Evolutionary conservation across 2,329 filamentous ascomycete species (phyloP).

Genomic region (Periconia macrospinosa): DNA sequence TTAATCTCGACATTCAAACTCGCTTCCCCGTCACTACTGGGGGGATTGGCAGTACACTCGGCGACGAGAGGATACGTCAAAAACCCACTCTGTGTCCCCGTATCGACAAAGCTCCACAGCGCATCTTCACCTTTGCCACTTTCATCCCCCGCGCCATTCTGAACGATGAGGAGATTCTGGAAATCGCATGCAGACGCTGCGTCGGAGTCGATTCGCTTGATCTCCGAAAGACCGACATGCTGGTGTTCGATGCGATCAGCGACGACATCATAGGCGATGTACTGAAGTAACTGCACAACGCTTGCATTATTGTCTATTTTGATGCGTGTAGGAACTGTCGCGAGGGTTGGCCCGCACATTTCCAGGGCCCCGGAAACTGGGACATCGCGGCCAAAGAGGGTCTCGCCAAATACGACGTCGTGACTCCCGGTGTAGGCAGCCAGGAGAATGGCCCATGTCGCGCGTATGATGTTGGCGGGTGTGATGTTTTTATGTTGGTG

Average conservation of each 20-base stretch:
- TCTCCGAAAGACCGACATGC: slow-evolving; percentile 42
- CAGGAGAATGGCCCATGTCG: slow-evolving; percentile 36
- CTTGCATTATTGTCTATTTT: slow-evolving; percentile 25
- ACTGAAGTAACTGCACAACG: slow-evolving; percentile 26
- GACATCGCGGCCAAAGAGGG: slow-evolving; percentile 39
- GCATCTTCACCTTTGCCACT: slow-evolving; percentile 25
- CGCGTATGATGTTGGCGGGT: slow-evolving; percentile 30
- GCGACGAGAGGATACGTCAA: slow-evolving; percentile 39
- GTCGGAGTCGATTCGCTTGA: slow-evolving; percentile 51
- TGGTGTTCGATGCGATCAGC: slow-evolving; percentile 39
- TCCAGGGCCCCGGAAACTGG: slow-evolving; percentile 36
- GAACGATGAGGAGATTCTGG: slow-evolving; percentile 58
- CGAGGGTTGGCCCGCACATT: slow-evolving; percentile 42
- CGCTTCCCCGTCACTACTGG: not conserved
- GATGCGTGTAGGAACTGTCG: slow-evolving; percentile 43
- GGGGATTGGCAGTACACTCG: slow-evolving; percentile 26
- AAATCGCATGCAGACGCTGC: slow-evolving; percentile 60
- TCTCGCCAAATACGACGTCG: slow-evolving; percentile 41
- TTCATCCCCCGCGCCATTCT: slow-evolving; percentile 36
- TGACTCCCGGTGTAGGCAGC: slow-evolving; percentile 26
- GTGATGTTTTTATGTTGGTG: slow-evolving; percentile 34
- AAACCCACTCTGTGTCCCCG: slow-evolving; percentile 31
- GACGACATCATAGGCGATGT: slow-evolving; percentile 19
- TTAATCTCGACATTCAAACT: slow-evolving; percentile 27
- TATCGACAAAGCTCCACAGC: slow-evolving; percentile 32